These are phyloP conservation scores for Zygosaccharomyces lentus DNA, from an alignment of 805 yeast species.

Conservation along the genomic window DNA sequence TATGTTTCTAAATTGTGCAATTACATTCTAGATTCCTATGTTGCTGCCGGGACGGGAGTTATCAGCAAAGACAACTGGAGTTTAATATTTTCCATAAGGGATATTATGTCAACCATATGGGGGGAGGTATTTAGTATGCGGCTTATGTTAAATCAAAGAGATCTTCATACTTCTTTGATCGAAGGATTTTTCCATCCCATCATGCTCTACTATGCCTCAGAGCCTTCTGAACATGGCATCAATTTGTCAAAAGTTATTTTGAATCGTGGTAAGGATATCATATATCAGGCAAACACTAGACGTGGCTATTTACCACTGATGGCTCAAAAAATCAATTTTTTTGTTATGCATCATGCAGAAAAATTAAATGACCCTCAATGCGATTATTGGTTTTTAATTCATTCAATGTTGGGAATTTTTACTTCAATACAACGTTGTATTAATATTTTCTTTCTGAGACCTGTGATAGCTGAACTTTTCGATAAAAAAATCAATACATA, in stretches of 20 bases:
- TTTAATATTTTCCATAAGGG: slow-evolving; percentile 27
- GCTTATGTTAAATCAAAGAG: slow-evolving; percentile 59
- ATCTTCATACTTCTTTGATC: slow-evolving; percentile 56
- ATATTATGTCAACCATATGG: slow-evolving; percentile 51
- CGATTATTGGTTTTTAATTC: slow-evolving; percentile 44
- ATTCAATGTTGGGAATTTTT: slow-evolving; percentile 44
- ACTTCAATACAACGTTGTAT: slow-evolving; percentile 50
- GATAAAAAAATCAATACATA: slow-evolving; percentile 41
- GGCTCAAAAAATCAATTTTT: slow-evolving; percentile 43
- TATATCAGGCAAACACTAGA: slow-evolving; percentile 53
- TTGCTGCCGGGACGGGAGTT: slow-evolving; percentile 3
- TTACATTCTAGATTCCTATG: slow-evolving; percentile 16
- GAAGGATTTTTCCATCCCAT: slow-evolving; percentile 43
- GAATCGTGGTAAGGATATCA: slow-evolving; percentile 39
- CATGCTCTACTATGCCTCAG: slow-evolving; percentile 39
- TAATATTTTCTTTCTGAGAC: slow-evolving; percentile 57
- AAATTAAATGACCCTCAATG: slow-evolving; percentile 37
- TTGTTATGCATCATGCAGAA: slow-evolving; percentile 35
- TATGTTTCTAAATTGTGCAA: slow-evolving; percentile 19
- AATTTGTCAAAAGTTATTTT: slow-evolving; percentile 9
- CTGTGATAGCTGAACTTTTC: slow-evolving; percentile 48
- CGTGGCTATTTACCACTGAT: slow-evolving; percentile 64
- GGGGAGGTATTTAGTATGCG: slow-evolving; percentile 51
- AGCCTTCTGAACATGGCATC: slow-evolving; percentile 21
- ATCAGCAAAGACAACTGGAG: slow-evolving; percentile 3